Base-by-base conservation (phyloP, 768 basidiomycete genomes). In the Lactarius hengduanensis region DNA sequence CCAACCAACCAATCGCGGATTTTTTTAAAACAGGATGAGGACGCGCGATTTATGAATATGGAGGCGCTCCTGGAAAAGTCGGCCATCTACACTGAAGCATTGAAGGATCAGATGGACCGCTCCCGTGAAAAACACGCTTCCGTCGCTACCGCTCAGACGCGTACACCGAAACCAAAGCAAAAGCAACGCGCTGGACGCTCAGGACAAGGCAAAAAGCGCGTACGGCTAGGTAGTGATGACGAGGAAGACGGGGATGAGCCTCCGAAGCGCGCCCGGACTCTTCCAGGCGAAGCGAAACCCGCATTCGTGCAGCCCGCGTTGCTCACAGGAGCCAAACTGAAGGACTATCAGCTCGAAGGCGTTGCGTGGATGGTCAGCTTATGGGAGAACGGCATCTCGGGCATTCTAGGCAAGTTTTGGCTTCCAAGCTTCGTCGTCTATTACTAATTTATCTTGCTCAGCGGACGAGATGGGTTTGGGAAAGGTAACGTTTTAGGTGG, bases 381-480 rank as follows among this genome's bases (percentile, higher is more conserved):
- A 18, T 89, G 93, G 74, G 84, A 91, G 76, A 94, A 94, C 71
- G 91, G 91, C 0, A 89, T 92, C 26, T 88, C 87, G 0, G 91
- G 91, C 0, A 92, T 92, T 65, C 71, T 92, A 47, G 90, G 89
- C 90, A 66, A 41, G 83, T 63, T 5, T n/a, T 22, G n/a, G 11
- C 16, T 2, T 30, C 28, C 8, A 7, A 5, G 32, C 13, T 3
- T 11, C 11, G 11, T 36, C 43, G 2, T 58, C 15, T 43, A 30
- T 63, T 10, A 28, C 41, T 26, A 28, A 20, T 59, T 9, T 50
- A 28, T 3, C 74, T 18, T 71, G 77, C 32, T 47, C 76, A 87
- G 95, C 95, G 32, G 95, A 97, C 72, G 95, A 97, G 75, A 97
- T 97, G 95, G 95, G 94, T 22, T 78, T 96, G 1, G 94, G 94